phyloP scores from a whole-genome alignment of 768 basidiomycete species.

The Mycena vulgaris region DNA sequence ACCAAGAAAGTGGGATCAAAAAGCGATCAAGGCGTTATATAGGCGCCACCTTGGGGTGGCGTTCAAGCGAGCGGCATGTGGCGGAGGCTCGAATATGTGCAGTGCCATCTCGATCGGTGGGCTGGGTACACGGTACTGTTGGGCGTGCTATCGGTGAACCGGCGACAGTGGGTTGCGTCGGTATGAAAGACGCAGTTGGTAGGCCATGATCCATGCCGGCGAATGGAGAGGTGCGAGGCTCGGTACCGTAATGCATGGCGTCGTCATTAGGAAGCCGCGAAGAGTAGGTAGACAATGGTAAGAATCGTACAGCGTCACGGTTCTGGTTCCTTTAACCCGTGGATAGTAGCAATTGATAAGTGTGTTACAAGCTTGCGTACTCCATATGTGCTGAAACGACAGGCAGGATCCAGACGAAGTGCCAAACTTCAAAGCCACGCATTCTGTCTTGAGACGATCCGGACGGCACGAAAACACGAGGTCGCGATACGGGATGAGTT shows the following conservation, averaged over 20 bases:
- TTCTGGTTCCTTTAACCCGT: no score
- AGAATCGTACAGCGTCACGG: background rate
- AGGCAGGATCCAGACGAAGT: background rate
- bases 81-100: conserved; percentile 8
- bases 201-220: conserved; percentile 23
- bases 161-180: background rate
- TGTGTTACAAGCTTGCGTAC: no score
- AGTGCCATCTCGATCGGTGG: conserved; percentile 26
- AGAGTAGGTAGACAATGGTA: background rate
- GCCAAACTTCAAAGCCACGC: background rate
- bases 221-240: background rate
- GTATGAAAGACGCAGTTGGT: conserved; percentile 20
- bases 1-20: conserved; percentile 24
- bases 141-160: background rate
- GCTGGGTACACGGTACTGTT: background rate
- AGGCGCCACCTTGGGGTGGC: conserved; percentile 23
- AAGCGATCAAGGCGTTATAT: conserved; percentile 22
- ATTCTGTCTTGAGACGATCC: background rate
- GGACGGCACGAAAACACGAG: conserved; percentile 7
- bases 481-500: no score
- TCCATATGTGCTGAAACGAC: no score
- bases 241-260: background rate
- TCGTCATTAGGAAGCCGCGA: no score
- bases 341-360: no score
- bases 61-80: conserved; percentile 18